These are phyloP conservation scores for Oenanthe sinensis DNA, from an alignment of 129 eudicot genomes.

Conservation along the genomic window DNA sequence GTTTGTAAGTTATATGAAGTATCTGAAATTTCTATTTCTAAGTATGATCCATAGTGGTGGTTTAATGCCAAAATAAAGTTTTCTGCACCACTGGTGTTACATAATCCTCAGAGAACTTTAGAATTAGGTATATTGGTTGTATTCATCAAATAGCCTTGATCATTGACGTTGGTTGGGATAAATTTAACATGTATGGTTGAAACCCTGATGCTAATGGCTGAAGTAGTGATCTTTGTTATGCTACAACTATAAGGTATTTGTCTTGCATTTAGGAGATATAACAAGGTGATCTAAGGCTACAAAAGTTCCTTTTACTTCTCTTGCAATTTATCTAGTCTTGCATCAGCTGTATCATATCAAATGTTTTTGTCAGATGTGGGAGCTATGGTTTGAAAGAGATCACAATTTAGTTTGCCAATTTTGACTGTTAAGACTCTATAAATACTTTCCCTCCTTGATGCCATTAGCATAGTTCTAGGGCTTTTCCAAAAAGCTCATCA, in stretches of 20 bases:
- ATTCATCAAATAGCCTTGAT: neutral
- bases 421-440: neutral
- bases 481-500: no score
- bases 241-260: neutral
- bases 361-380: neutral
- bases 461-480: neutral
- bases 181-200: neutral
- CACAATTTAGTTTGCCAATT: neutral
- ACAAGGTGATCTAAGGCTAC: neutral
- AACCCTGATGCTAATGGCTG: neutral
- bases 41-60: neutral
- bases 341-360: neutral
- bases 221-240: neutral
- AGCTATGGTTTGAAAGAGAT: neutral
- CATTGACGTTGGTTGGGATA: neutral
- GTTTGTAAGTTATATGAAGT: conserved; percentile 33
- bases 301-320: neutral
- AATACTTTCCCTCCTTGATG: neutral
- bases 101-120: neutral
- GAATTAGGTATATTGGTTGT: neutral
- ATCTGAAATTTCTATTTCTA: conserved; percentile 1
- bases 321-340: neutral
- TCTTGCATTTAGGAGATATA: neutral
- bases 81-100: neutral
- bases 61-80: neutral